Evolutionary conservation across 176 grass and related monocot species (phyloP).

Genomic region (Puccinellia tenuiflora): DNA sequence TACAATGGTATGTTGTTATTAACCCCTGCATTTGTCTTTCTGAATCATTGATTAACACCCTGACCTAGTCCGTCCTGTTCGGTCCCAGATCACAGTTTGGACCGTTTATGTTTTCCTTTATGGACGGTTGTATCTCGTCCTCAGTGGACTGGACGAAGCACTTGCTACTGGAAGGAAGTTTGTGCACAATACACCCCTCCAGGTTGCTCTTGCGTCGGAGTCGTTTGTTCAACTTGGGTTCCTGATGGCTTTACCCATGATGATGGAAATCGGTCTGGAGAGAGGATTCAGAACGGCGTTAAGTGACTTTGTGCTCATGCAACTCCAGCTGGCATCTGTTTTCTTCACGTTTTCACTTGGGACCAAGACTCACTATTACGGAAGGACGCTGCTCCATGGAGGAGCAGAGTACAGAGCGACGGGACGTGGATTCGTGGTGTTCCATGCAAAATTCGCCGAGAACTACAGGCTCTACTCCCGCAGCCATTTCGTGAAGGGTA

Average conservation of each 20-base stretch:
- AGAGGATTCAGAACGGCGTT: constrained; percentile 94
- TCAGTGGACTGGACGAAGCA: constrained; percentile 85
- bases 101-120: constrained; percentile 98
- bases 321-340: constrained; percentile 92
- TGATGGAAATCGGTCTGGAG: constrained; percentile 98
- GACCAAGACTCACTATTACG: constrained; percentile 98
- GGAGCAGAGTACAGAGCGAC: constrained; percentile 98
- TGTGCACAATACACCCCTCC: constrained; percentile 76
- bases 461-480: constrained; percentile 94
- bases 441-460: constrained; percentile 90
- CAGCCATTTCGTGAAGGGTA: constrained; percentile 97
- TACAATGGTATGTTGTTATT: constrained; percentile 69
- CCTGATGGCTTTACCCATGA: constrained; percentile 96
- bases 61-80: constrained; percentile 3
- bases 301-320: constrained; percentile 97
- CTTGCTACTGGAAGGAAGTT: constrained; percentile 73
- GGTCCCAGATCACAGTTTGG: constrained; percentile 75
- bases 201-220: constrained; percentile 92
- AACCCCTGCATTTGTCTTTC: background rate
- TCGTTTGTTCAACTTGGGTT: constrained; percentile 96
- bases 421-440: constrained; percentile 95
- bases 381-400: constrained; percentile 87
- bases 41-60: background rate
- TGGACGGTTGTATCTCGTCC: constrained; percentile 88
- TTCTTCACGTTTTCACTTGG: constrained; percentile 99